Conservation (phyloP, 768 basidiomycete species). For the Galerina sulciceps region DNA sequence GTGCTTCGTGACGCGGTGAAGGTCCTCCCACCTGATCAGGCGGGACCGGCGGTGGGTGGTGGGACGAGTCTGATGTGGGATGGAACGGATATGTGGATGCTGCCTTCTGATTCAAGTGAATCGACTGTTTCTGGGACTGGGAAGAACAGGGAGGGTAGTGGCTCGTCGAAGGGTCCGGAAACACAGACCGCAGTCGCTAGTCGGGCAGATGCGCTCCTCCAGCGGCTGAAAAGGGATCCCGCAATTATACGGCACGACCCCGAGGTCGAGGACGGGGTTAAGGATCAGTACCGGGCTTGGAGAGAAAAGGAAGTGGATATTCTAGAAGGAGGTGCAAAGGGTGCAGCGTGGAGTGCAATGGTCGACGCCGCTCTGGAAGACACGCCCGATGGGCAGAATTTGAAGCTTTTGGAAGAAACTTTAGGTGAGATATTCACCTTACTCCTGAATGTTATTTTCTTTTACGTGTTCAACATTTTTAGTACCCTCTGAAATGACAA, state of each 20-base stretch:
- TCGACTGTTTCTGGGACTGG: constrained; percentile 15
- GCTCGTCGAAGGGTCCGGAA: constrained; percentile 36
- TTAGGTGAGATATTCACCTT: constrained; percentile 53
- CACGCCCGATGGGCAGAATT: constrained; percentile 50
- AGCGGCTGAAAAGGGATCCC: constrained; percentile 74
- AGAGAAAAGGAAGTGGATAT: constrained; percentile 51
- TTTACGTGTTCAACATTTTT: neutral
- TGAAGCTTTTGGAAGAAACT: constrained; percentile 55
- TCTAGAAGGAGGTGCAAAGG: constrained; percentile 59
- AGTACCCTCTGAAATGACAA: constrained; percentile 73
- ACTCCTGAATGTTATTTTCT: constrained; percentile 7
- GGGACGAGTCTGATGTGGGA: constrained; percentile 70
- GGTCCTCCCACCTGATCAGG: constrained; percentile 82
- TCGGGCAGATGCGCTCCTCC: constrained; percentile 78
- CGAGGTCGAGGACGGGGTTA: constrained; percentile 57
- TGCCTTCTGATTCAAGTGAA: constrained; percentile 49
- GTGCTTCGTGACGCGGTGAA: constrained; percentile 89
- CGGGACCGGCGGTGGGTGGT: constrained; percentile 20
- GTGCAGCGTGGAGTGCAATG: constrained; percentile 58
- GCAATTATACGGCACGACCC: constrained; percentile 80
- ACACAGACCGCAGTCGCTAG: constrained; percentile 65
- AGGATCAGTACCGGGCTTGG: constrained; percentile 64
- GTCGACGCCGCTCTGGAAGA: constrained; percentile 54
- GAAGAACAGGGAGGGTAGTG: constrained; percentile 24
- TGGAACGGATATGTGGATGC: constrained; percentile 84